phyloP scores from a whole-genome alignment of 441 rosid species.

The Adansonia grandidieri region DNA sequence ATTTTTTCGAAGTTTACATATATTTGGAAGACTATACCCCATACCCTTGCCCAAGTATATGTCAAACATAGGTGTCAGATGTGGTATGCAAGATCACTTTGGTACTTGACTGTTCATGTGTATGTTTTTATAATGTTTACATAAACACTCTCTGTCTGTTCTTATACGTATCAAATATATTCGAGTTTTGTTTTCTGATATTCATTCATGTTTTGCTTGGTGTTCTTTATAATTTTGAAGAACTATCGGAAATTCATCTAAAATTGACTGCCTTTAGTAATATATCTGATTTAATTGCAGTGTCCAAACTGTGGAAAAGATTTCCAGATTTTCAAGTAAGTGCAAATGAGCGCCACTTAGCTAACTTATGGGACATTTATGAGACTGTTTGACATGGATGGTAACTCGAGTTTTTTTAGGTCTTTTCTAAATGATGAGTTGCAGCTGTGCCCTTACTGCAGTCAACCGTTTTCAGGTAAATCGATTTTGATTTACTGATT shows the following conservation, averaged over 20 bases:
- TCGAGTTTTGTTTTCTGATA: neutral
- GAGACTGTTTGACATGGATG: slow-evolving; percentile 23
- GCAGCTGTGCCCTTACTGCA: slow-evolving; percentile 87
- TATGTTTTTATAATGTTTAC: neutral
- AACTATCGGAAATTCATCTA: neutral
- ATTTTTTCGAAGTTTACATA: too few species aligned
- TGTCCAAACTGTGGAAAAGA: slow-evolving; percentile 92
- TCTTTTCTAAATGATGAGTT: slow-evolving; percentile 73
- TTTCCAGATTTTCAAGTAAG: slow-evolving; percentile 89
- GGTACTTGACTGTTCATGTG: neutral
- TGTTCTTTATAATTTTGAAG: slow-evolving; percentile 7
- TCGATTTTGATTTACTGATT: neutral
- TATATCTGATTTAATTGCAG: slow-evolving; percentile 45
- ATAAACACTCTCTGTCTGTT: neutral
- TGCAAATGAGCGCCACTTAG: slow-evolving; percentile 22
- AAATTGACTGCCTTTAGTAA: neutral
- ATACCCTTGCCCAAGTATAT: too few species aligned
- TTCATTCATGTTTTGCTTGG: neutral
- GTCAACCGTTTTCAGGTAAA: slow-evolving; percentile 88
- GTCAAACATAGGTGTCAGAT: too few species aligned
- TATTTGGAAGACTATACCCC: too few species aligned
- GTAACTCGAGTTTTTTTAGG: slow-evolving; percentile 40
- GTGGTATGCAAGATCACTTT: too few species aligned
- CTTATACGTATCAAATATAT: neutral
- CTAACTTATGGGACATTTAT: neutral